phyloP scores from a whole-genome alignment of 768 basidiomycete genomes.

The Agaricus blazei region DNA sequence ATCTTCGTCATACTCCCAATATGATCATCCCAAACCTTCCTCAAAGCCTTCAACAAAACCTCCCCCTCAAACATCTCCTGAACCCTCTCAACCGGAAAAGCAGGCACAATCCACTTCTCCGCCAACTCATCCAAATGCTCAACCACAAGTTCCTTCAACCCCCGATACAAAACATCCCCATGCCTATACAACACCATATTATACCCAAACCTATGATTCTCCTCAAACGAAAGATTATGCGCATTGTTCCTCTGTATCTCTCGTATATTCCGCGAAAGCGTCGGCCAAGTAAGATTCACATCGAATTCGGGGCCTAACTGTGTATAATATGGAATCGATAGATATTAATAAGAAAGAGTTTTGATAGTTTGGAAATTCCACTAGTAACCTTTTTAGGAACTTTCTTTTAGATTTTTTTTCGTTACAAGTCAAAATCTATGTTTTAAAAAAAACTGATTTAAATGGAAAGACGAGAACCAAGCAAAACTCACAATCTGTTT shows the following conservation, averaged over 20 bases:
- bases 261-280: constrained; percentile 77
- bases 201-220: constrained; percentile 91
- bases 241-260: constrained; percentile 97
- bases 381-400: constrained; percentile 39
- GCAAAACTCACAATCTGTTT: constrained; percentile 34
- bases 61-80: constrained; percentile 84
- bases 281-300: constrained; percentile 80
- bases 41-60: constrained; percentile 74
- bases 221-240: constrained; percentile 67
- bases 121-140: constrained; percentile 84
- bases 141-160: constrained; percentile 70
- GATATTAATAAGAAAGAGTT: no score
- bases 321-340: no score
- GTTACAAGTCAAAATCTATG: neutral
- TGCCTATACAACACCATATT: constrained; percentile 88
- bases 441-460: no score
- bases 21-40: constrained; percentile 93
- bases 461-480: no score
- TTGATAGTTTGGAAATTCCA: no score
- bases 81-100: constrained; percentile 67
- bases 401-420: constrained; percentile 26
- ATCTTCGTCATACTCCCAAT: constrained; percentile 82
- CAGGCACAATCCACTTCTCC: constrained; percentile 66
- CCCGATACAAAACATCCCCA: constrained; percentile 83
- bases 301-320: constrained; percentile 74